A percentile compares a stretch with the other conserved stretches of the same genome.
phyloP scores from a whole-genome alignment of 139 green algal species.

The Picochlorum sp. region DNA sequence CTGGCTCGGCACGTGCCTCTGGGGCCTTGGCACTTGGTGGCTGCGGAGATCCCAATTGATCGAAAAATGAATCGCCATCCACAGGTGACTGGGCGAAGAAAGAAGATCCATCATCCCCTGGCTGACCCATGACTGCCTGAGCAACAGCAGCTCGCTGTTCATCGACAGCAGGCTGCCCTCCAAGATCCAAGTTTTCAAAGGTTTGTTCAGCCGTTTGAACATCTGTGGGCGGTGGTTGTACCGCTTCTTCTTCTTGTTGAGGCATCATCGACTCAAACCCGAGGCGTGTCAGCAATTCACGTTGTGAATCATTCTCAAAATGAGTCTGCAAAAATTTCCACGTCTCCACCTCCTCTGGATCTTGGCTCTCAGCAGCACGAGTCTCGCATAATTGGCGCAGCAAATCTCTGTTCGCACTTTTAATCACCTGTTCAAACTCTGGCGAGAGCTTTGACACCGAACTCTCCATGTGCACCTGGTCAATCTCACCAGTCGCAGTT shows the following conservation, averaged over 20 bases:
- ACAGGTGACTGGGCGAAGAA: constrained; percentile 38
- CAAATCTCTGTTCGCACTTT: constrained; percentile 46
- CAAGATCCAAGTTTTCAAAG: constrained; percentile 20
- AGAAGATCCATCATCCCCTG: constrained; percentile 23
- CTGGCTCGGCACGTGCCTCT: neutral
- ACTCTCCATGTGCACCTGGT: constrained; percentile 43
- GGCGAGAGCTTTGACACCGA: constrained; percentile 26
- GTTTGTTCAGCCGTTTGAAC: neutral
- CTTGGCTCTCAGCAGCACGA: constrained; percentile 1
- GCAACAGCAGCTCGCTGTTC: neutral
- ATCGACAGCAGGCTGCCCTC: constrained; percentile 2
- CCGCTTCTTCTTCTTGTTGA: constrained; percentile 14
- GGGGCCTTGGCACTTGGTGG: neutral
- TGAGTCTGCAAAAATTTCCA: constrained; percentile 88
- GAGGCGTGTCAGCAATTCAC: constrained; percentile 70
- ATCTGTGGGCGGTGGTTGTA: neutral
- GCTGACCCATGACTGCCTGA: neutral
- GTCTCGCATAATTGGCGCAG: constrained; percentile 65
- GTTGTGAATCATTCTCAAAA: constrained; percentile 77
- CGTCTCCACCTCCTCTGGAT: constrained; percentile 73
- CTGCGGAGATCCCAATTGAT: constrained; percentile 7
- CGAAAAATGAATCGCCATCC: constrained; percentile 1
- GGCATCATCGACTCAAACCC: constrained; percentile 68
- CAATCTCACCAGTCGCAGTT: constrained; percentile 15
- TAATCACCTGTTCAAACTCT: constrained; percentile 70